Evolutionary conservation across 169 alveolate genomes (phyloP).

Genomic region (Ichthyophthirius multifiliis): DNA sequence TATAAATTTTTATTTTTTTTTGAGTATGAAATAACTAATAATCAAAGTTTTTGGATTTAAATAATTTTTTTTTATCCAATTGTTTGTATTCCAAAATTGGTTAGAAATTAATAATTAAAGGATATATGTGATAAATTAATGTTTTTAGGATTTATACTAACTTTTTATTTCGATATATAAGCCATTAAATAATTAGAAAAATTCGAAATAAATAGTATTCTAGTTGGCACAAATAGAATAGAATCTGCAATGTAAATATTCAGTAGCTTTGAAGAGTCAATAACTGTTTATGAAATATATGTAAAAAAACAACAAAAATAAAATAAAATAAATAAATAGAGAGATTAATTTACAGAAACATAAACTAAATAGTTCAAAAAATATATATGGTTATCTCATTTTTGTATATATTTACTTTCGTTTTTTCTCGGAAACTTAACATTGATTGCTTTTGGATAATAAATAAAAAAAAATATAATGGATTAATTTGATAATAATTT

Average conservation of each 20-base stretch:
- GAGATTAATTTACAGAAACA: not conserved
- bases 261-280: not conserved
- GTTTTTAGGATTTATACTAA: not conserved
- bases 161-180: not conserved
- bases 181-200: not conserved
- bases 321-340: not conserved
- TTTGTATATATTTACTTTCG: not conserved
- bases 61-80: not conserved
- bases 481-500: not conserved
- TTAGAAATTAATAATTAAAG: not conserved
- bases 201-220: not conserved
- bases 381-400: not conserved
- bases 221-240: not conserved
- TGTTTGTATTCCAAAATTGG: not conserved
- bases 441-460: not conserved
- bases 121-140: not conserved
- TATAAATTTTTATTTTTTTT: not conserved
- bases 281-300: slow-evolving; percentile 1
- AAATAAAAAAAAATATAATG: not conserved
- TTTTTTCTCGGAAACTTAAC: not conserved
- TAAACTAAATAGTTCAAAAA: not conserved
- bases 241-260: not conserved
- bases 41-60: not conserved
- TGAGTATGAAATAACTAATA: not conserved
- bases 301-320: not conserved